A percentile compares a stretch with the other conserved stretches of the same genome.
Evolutionary conservation across 108 stramenopile genomes (phyloP).

Genomic region (Cyclotella baltica): DNA sequence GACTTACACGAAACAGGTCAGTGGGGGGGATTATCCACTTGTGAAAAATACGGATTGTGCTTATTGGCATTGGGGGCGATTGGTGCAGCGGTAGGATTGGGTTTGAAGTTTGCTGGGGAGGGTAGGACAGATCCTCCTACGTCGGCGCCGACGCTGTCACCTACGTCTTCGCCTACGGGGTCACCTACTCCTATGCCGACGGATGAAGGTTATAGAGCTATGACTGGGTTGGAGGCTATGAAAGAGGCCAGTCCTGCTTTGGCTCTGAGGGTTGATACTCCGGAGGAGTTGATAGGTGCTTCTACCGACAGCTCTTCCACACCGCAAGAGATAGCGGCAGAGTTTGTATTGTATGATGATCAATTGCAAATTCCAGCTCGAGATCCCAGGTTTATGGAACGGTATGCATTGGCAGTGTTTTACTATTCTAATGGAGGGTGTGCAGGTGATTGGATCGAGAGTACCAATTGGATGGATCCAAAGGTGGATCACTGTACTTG

Average conservation of each 20-base stretch:
- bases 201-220: slow-evolving; percentile 10
- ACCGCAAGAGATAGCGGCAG: slow-evolving; percentile 45
- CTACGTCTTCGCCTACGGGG: neutral
- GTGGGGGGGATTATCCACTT: slow-evolving; percentile 34
- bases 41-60: slow-evolving; percentile 39
- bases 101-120: slow-evolving; percentile 22
- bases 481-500: slow-evolving; percentile 46
- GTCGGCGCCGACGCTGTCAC: neutral
- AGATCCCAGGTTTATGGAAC: slow-evolving; percentile 43
- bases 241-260: slow-evolving; percentile 6
- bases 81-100: slow-evolving; percentile 28
- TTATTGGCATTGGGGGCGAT: slow-evolving; percentile 25
- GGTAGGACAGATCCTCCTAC: neutral
- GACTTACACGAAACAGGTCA: slow-evolving; percentile 42
- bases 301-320: slow-evolving; percentile 17
- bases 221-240: slow-evolving; percentile 32
- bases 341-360: slow-evolving; percentile 50
- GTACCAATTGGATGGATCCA: slow-evolving; percentile 29
- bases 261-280: slow-evolving; percentile 17
- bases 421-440: slow-evolving; percentile 48
- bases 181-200: slow-evolving; percentile 13
- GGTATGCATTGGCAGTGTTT: slow-evolving; percentile 41
- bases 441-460: slow-evolving; percentile 28
- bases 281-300: slow-evolving; percentile 41
- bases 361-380: slow-evolving; percentile 15